Conservation (phyloP, 2,329 filamentous ascomycete genomes). For the Cryphonectria naterciae region DNA sequence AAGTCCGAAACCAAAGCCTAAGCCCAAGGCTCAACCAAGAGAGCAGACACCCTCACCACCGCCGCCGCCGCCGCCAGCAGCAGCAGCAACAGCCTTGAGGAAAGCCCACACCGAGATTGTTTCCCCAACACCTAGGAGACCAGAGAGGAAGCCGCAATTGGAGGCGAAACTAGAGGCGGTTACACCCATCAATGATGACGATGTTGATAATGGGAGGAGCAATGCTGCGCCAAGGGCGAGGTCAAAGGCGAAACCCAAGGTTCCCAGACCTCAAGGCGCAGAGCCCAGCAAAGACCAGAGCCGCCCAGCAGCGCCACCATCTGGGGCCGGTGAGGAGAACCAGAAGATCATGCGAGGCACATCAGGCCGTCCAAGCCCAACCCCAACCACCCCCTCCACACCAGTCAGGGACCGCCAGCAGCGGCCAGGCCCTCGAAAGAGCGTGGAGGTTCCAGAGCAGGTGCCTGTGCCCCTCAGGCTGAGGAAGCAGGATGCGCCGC, state of each 20-base stretch:
- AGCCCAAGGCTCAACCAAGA: slow-evolving; percentile 20
- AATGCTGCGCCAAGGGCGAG: neutral
- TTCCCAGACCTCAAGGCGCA: slow-evolving; percentile 1
- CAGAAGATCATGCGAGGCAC: neutral
- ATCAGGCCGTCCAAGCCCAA: slow-evolving; percentile 1
- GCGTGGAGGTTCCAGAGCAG: neutral
- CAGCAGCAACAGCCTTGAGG: slow-evolving; percentile 19
- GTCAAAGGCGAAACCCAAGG: slow-evolving; percentile 11
- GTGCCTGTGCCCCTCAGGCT: neutral
- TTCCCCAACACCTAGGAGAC: slow-evolving; percentile 41
- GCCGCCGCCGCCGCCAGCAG: slow-evolving; percentile 13
- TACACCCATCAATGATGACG: neutral
- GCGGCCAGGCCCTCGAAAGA: slow-evolving; percentile 16
- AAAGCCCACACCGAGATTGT: slow-evolving; percentile 34
- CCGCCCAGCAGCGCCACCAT: neutral
- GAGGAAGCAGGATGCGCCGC: neutral
- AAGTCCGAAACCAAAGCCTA: slow-evolving; percentile 38
- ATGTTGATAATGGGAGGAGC: slow-evolving; percentile 4
- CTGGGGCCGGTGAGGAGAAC: neutral
- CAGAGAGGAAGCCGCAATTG: slow-evolving; percentile 37
- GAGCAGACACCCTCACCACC: slow-evolving; percentile 30
- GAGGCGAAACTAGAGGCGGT: slow-evolving; percentile 38
- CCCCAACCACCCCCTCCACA: slow-evolving; percentile 14
- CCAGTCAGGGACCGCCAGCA: slow-evolving; percentile 8
- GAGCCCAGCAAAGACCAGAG: neutral